These are phyloP conservation scores for Leptographium wingfieldii DNA, from an alignment of 2,329 filamentous ascomycete genomes.

Conservation along the genomic window DNA sequence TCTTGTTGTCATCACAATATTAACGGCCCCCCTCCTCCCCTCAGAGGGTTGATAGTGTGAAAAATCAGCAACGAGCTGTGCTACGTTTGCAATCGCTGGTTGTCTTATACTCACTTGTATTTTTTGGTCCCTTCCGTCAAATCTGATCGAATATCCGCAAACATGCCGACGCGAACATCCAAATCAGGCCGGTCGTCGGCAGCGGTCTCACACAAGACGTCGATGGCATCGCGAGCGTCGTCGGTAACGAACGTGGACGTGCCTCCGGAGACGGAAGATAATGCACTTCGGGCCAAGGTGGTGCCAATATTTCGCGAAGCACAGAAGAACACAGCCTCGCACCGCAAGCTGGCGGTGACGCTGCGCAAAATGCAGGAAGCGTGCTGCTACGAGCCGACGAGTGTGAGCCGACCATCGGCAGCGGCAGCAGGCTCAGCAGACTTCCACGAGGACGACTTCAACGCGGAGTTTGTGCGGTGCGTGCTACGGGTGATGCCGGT, in stretches of 20 bases:
- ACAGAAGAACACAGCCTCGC: constrained; percentile 78
- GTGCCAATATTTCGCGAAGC: constrained; percentile 66
- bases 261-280: constrained; percentile 61
- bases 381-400: constrained; percentile 55
- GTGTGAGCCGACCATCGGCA: constrained; percentile 28
- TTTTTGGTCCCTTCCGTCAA: background rate
- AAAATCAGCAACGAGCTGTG: background rate
- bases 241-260: constrained; percentile 32
- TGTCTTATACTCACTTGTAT: background rate
- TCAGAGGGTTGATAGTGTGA: background rate
- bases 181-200: constrained; percentile 29
- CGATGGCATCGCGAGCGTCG: constrained; percentile 34
- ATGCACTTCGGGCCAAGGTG: constrained; percentile 59
- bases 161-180: constrained; percentile 39
- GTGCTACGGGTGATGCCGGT: constrained; percentile 71
- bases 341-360: constrained; percentile 78
- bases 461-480: constrained; percentile 71
- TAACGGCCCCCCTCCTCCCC: background rate
- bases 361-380: constrained; percentile 83
- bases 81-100: background rate
- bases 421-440: constrained; percentile 38
- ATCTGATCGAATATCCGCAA: background rate
- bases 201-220: constrained; percentile 26
- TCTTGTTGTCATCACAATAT: background rate
- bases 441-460: constrained; percentile 78